These are phyloP conservation scores for Fusarium tricinctum DNA, from an alignment of 2,329 filamentous ascomycete genomes.

Conservation along the genomic window DNA sequence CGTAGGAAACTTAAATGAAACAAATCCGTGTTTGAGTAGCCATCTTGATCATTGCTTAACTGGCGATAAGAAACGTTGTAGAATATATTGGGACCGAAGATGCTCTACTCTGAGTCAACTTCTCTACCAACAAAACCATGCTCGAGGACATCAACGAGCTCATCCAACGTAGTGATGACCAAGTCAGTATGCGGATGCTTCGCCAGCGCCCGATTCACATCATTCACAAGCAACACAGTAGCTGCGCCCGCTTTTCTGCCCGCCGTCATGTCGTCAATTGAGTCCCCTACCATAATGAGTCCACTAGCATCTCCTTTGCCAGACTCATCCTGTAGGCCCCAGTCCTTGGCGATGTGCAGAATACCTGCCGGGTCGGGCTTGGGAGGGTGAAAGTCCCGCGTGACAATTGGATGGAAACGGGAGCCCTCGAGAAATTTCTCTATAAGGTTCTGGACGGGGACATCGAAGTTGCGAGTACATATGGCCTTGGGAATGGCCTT, in stretches of 20 bases:
- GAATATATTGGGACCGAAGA: not conserved
- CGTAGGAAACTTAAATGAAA: constrained; percentile 48
- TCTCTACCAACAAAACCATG: constrained; percentile 75
- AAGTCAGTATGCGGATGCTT: constrained; percentile 83
- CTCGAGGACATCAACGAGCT: constrained; percentile 81
- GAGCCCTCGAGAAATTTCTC: constrained; percentile 78
- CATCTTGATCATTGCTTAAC: constrained; percentile 1
- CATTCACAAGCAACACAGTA: constrained; percentile 89
- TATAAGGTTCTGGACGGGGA: constrained; percentile 81
- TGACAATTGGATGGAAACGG: constrained; percentile 83
- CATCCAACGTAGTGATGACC: constrained; percentile 78
- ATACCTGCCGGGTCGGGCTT: constrained; percentile 93
- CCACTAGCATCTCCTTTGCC: constrained; percentile 59
- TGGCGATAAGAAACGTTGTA: constrained; percentile 8
- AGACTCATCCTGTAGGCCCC: constrained; percentile 68
- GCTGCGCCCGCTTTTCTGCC: constrained; percentile 86
- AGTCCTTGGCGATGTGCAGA: constrained; percentile 82
- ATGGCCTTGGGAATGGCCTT: constrained; percentile 81
- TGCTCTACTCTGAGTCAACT: constrained; percentile 29
- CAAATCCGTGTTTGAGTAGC: constrained; percentile 38
- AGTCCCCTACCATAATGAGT: constrained; percentile 80
- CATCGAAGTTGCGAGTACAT: constrained; percentile 94
- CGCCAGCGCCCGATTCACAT: constrained; percentile 79
- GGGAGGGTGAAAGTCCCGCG: constrained; percentile 83
- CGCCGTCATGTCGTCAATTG: constrained; percentile 92